Conservation (phyloP, 371 early-diverging fungal genomes). For the Phascolomyces articulosus region DNA sequence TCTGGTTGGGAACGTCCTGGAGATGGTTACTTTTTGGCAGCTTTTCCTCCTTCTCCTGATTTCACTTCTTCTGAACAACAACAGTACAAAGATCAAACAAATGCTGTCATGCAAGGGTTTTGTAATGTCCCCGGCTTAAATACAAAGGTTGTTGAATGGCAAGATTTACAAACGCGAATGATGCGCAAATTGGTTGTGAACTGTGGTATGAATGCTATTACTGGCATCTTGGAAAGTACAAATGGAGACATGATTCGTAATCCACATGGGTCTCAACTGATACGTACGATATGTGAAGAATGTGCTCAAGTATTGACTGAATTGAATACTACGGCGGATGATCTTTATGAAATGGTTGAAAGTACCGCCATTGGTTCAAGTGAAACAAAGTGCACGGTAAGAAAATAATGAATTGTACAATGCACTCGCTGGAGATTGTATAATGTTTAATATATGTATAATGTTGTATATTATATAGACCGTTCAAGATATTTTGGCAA, state of each 20-base stretch:
- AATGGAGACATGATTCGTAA: conserved; percentile 41
- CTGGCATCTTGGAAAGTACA: conserved; percentile 45
- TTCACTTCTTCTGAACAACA: not conserved
- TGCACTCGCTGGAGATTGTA: no score
- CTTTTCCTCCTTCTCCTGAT: conserved; percentile 13
- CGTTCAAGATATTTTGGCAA: conserved; percentile 49
- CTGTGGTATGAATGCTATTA: conserved; percentile 59
- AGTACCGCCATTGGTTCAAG: no score
- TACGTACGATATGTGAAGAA: conserved; percentile 35
- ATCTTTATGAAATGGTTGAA: conserved; percentile 25
- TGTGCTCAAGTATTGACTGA: conserved; percentile 28
- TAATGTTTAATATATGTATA: no score
- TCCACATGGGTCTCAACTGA: conserved; percentile 17
- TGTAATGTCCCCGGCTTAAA: conserved; percentile 31
- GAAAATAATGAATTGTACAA: conserved; percentile 2
- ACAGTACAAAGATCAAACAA: conserved; percentile 1
- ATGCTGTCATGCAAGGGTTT: conserved; percentile 25
- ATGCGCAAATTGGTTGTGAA: conserved; percentile 62
- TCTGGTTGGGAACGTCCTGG: conserved; percentile 49
- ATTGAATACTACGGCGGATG: conserved; percentile 25
- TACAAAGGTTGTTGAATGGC: conserved; percentile 33
- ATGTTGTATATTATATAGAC: conserved; percentile 19
- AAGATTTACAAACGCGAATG: conserved; percentile 41
- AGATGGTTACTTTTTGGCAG: conserved; percentile 32
- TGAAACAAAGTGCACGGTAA: no score